phyloP scores from a whole-genome alignment of 2,329 filamentous ascomycete species.

The Fusarium sp. region DNA sequence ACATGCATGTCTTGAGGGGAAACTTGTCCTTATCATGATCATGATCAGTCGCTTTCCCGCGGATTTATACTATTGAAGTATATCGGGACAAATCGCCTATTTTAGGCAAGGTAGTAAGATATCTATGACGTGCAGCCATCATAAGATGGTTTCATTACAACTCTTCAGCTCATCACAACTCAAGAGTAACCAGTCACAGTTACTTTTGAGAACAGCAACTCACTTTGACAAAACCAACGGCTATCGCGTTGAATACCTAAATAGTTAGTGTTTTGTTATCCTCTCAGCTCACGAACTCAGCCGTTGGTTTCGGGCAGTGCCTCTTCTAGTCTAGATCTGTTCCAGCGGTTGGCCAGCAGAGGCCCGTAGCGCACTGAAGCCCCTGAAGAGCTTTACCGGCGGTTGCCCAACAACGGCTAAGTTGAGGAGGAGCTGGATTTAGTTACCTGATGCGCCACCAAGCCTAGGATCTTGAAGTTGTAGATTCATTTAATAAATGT shows the following conservation, averaged over 20 bases:
- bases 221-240: conserved; percentile 4
- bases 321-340: conserved; percentile 36
- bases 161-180: background rate
- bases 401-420: conserved; percentile 41
- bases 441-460: conserved; percentile 22
- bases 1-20: conserved; percentile 12
- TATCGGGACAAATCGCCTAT: background rate
- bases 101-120: background rate
- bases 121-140: conserved; percentile 22
- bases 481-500: conserved; percentile 2
- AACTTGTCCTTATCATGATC: conserved; percentile 28
- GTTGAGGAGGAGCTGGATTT: conserved; percentile 6
- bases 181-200: background rate
- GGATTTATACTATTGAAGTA: background rate
- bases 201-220: background rate
- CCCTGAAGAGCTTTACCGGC: conserved; percentile 22
- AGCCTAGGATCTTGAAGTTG: conserved; percentile 14
- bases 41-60: background rate
- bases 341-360: conserved; percentile 37
- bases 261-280: conserved; percentile 6
- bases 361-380: conserved; percentile 33
- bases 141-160: conserved; percentile 8
- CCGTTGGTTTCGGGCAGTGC: conserved; percentile 28
- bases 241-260: conserved; percentile 11
- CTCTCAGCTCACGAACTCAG: conserved; percentile 2